Conservation (phyloP, 1,139 yeast genomes). For the Scheffersomyces stambukii region DNA sequence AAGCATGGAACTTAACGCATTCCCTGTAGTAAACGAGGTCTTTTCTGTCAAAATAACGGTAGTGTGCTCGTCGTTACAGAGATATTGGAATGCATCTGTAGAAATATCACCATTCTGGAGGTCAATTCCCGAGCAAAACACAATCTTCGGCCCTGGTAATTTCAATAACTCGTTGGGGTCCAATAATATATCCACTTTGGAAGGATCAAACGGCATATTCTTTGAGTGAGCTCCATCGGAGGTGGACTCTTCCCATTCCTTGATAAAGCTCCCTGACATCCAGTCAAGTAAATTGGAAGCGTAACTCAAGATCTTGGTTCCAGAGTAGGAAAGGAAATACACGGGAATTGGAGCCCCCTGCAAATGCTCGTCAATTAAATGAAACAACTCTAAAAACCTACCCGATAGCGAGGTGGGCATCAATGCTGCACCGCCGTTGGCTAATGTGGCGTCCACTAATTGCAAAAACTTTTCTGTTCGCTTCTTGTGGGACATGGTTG, state of each 20-base stretch:
- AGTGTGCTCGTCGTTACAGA: conserved; percentile 63
- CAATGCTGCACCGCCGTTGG: conserved; percentile 70
- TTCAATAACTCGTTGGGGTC: conserved; percentile 55
- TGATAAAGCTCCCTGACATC: conserved; percentile 81
- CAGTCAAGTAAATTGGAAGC: conserved; percentile 92
- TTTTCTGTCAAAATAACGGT: conserved; percentile 75
- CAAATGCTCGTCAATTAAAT: conserved; percentile 60
- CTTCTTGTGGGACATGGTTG: conserved; percentile 58
- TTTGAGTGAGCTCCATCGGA: conserved; percentile 19
- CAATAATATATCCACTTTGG: conserved; percentile 53
- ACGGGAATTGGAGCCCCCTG: conserved; percentile 64
- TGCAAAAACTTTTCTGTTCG: conserved; percentile 64
- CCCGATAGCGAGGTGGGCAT: conserved; percentile 85
- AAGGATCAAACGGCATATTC: conserved; percentile 65
- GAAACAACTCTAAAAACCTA: conserved; percentile 74
- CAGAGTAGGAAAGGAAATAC: conserved; percentile 70
- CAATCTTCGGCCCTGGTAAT: conserved; percentile 70
- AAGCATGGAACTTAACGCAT: conserved; percentile 30
- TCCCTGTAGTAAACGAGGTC: conserved; percentile 19
- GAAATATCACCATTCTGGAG: conserved; percentile 63
- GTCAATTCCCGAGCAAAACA: conserved; percentile 75
- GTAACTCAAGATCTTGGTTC: conserved; percentile 72
- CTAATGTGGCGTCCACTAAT: conserved; percentile 61
- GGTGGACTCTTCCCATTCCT: conserved; percentile 66
- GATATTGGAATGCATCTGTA: conserved; percentile 48